Evolutionary conservation across 148 eudicot genomes (phyloP).

Genomic region (Talinum fruticosum): DNA sequence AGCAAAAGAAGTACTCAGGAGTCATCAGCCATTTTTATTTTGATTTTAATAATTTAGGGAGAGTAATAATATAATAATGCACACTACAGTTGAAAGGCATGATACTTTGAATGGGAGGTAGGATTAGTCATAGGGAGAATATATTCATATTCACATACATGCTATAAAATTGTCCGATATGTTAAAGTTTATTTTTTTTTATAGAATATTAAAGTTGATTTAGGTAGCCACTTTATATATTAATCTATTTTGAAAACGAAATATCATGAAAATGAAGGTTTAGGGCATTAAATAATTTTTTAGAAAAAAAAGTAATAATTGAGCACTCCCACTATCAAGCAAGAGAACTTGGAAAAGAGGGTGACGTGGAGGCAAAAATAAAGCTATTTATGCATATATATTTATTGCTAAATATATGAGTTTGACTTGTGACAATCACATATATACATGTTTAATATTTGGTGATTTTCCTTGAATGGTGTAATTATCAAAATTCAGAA

Average conservation of each 20-base stretch:
- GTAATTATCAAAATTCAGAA: not conserved
- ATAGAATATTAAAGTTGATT: not conserved
- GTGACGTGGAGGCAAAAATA: not conserved
- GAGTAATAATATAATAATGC: not conserved
- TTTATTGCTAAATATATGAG: not conserved
- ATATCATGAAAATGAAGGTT: slow-evolving; percentile 6
- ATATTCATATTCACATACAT: no score
- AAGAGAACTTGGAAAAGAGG: not conserved
- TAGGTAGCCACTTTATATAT: not conserved
- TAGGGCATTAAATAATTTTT: no score
- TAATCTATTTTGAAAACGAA: not conserved
- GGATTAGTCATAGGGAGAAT: not conserved
- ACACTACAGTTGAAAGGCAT: not conserved
- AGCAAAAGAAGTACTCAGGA: not conserved
- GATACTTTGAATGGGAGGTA: slow-evolving; percentile 9
- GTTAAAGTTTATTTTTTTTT: no score
- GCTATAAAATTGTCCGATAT: no score
- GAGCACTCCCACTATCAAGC: not conserved
- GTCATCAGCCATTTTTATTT: not conserved
- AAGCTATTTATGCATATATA: not conserved
- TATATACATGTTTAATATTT: not conserved
- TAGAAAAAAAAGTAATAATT: no score
- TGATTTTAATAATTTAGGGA: not conserved
- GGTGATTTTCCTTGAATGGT: not conserved
- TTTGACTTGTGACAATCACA: not conserved